These are phyloP conservation scores for Ephemerocybe angulata DNA, from an alignment of 768 basidiomycete genomes.

Conservation along the genomic window DNA sequence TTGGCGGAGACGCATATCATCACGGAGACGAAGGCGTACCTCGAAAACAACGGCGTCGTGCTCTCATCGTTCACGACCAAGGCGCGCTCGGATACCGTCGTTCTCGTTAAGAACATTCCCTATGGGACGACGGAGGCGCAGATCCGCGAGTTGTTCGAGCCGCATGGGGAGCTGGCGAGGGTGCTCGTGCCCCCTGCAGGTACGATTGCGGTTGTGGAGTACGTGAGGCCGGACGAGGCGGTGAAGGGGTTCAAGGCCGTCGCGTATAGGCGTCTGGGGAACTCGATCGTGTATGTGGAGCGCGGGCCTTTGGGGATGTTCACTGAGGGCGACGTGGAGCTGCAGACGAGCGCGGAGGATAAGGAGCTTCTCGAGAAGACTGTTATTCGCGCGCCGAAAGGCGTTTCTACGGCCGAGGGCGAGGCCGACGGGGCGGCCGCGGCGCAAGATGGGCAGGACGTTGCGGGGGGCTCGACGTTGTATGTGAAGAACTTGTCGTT, in stretches of 20 bases:
- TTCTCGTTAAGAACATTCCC: slow-evolving; percentile 96
- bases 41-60: slow-evolving; percentile 73
- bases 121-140: slow-evolving; percentile 77
- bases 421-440: slow-evolving; percentile 39
- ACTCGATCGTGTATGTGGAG: slow-evolving; percentile 88
- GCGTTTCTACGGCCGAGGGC: slow-evolving; percentile 31
- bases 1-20: slow-evolving; percentile 96
- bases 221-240: slow-evolving; percentile 67
- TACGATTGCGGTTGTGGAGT: slow-evolving; percentile 90
- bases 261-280: slow-evolving; percentile 84
- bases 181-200: slow-evolving; percentile 89
- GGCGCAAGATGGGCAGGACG: slow-evolving; percentile 37
- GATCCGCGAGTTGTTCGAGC: slow-evolving; percentile 75
- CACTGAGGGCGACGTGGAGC: slow-evolving; percentile 26
- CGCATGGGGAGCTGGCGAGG: slow-evolving; percentile 65
- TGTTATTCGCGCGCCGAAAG: neutral
- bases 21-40: slow-evolving; percentile 87
- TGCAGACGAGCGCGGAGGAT: neutral
- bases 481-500: slow-evolving; percentile 97
- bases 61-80: slow-evolving; percentile 53
- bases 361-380: neutral
- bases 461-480: slow-evolving; percentile 74
- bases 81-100: slow-evolving; percentile 68
- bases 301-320: slow-evolving; percentile 89
- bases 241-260: slow-evolving; percentile 74